phyloP scores from a whole-genome alignment of 345 rosid species.

The Sonneratia caseolaris region DNA sequence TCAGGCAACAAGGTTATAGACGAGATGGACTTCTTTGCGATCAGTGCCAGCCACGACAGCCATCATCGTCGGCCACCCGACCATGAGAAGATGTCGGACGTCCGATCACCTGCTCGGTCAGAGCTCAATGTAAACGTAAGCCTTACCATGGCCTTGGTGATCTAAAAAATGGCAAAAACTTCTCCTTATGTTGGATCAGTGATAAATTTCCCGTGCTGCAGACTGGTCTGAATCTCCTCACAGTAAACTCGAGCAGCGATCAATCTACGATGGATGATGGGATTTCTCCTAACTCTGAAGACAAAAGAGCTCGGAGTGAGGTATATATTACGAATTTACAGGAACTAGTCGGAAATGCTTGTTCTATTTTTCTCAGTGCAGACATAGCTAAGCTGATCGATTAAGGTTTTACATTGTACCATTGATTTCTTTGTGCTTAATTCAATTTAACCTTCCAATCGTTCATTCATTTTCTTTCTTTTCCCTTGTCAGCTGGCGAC shows the following conservation, averaged over 20 bases:
- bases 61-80: neutral
- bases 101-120: constrained; percentile 11
- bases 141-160: neutral
- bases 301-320: constrained; percentile 39
- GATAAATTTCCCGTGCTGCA: constrained; percentile 7
- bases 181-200: neutral
- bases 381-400: neutral
- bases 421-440: neutral
- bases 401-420: neutral
- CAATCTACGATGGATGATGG: constrained; percentile 60
- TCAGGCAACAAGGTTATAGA: constrained; percentile 21
- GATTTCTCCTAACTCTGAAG: constrained; percentile 37
- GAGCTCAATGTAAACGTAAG: constrained; percentile 40
- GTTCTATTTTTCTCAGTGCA: neutral
- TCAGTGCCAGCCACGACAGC: constrained; percentile 11
- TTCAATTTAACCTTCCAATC: neutral
- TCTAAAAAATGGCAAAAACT: no score
- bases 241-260: constrained; percentile 47
- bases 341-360: neutral
- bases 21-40: constrained; percentile 54
- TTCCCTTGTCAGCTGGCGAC: constrained; percentile 25
- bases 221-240: constrained; percentile 63
- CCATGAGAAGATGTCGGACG: constrained; percentile 4
- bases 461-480: no score
- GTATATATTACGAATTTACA: constrained; percentile 13